Evolutionary conservation across 2,329 filamentous ascomycete genomes (phyloP), one percentile per base, ranked within the genome.

Genomic region (Botrytis deweyae): DNA sequence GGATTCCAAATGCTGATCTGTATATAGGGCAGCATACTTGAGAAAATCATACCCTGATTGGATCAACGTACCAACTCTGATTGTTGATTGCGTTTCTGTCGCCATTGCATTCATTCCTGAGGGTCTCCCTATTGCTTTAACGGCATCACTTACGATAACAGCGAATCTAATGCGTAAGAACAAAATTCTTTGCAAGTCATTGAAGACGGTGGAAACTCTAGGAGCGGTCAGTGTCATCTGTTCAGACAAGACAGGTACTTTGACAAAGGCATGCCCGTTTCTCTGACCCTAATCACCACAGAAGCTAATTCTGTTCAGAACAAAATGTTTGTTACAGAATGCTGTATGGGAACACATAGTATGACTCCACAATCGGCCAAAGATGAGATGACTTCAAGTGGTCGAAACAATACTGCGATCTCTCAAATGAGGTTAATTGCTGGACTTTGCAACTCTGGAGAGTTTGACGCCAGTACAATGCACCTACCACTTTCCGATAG

Each of bases 131-230:
- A 90, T 93, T 67, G 90, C 90, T 1, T 83, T 93, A 33, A 91
- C 90, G 0, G 88, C 89, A 0, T 91, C 89, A 36, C 84, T 94
- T 77, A 94, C 91, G 0, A 94, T 94, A 74, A 91, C 88, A 1
- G 92, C 92, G 29, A 92, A 91, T 76, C 87, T 92, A 77, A 94
- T 94, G 92, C 86, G 86, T 76, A 90, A 90, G 82, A 90, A 93
- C 80, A 91, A 92, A 80, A 89, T 94, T 44, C 86, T 94, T 9
- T 93, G 91, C 88, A 94, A 94, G 82, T 92, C 90, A 0, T 85
- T 94, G 67, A 92, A 92, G 82, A 93, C 92, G 0, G 91, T 93
- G 0, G 92, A 94, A 82, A 93, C 91, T 0, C 85, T 94, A 0
- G 92, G 87, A 88, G 86, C 90, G 0, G 91, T 93, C 1, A 91